Evolutionary conservation across 192 early-diverging fungal genomes (phyloP), one percentile per base, ranked within the genome.

Genomic region (Bifiguratus adelaidae): DNA sequence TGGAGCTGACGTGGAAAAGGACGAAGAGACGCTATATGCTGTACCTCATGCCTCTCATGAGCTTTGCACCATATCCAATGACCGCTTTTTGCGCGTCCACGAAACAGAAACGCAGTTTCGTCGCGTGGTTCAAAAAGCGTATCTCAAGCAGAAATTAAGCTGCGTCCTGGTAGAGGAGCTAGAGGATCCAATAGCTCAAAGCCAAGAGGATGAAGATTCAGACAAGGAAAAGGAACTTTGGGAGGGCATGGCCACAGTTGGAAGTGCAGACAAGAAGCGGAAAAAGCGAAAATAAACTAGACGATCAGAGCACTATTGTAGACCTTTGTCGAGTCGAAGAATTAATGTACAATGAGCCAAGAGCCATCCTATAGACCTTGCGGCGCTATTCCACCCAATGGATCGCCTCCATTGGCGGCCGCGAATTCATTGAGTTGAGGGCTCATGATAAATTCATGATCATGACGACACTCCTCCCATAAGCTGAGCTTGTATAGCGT

Each of bases 21-120:
- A 52, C 30, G 25, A 26, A 27, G 19, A 25, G 3, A 16, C n/a
- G 19, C 4, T 12, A 33, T 16, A 9, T 23, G 45, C 50, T 18
- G 44, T 55, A 29, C 2, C 0, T 40, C 29, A 7, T 13, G n/a
- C 0, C 20, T 12, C 3, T n/a, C n/a, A n/a, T n/a, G 3, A 45
- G 7, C 27, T 61, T 0, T 36, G 77, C 3, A 74, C 73, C 8
- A 87, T 81, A 6, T 77, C 82, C 2, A 32, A 84, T 48, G 91
- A 95, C 52, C 70, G 89, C 30, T 83, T 81, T 41, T 45, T 91
- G 42, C 77, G 88, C 9, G 74, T 91, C 1, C 86, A 81, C 54
- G 80, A 91, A 56, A 67, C 70, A 18, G 58, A 37, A 21, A 71
- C 55, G 24, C 63, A 61, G 33, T 58, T 63, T 11, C 56, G 71